phyloP scores from a whole-genome alignment of 2,329 filamentous ascomycete species.

The Claviceps sp. region DNA sequence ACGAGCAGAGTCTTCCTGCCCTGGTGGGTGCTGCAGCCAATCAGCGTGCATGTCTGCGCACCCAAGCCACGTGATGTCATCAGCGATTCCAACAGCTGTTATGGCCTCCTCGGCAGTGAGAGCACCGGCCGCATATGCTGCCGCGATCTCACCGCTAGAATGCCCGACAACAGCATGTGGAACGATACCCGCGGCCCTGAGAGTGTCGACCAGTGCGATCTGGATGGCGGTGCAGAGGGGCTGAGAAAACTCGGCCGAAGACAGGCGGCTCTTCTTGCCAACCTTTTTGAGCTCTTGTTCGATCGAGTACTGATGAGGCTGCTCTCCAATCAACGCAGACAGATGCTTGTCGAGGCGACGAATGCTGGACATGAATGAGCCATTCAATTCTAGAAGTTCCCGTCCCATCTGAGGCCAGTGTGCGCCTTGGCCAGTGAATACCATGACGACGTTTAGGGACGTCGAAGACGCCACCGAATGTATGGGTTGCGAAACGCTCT shows the following conservation, averaged over 20 bases:
- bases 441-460: not conserved
- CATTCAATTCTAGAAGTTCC: conserved; percentile 7
- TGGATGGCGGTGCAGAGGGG: conserved; percentile 42
- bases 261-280: conserved; percentile 5
- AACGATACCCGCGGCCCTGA: conserved; percentile 16
- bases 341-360: conserved; percentile 1
- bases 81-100: too few species aligned
- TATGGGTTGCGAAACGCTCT: conserved; percentile 1
- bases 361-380: conserved; percentile 10
- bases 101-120: conserved; percentile 18
- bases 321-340: not conserved
- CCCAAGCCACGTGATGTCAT: too few species aligned
- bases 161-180: conserved; percentile 23
- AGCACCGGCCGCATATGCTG: conserved; percentile 21
- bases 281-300: conserved; percentile 11
- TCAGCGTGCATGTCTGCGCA: too few species aligned
- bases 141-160: conserved; percentile 27
- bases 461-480: not conserved
- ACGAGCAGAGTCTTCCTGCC: too few species aligned
- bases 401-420: conserved; percentile 30
- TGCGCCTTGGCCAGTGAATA: conserved; percentile 30
- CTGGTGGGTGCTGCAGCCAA: too few species aligned
- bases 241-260: conserved; percentile 28
- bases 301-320: not conserved
- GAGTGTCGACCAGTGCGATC: conserved; percentile 28